phyloP scores from a whole-genome alignment of 116 monocot genomes.

The Phalaenopsis hybrid region DNA sequence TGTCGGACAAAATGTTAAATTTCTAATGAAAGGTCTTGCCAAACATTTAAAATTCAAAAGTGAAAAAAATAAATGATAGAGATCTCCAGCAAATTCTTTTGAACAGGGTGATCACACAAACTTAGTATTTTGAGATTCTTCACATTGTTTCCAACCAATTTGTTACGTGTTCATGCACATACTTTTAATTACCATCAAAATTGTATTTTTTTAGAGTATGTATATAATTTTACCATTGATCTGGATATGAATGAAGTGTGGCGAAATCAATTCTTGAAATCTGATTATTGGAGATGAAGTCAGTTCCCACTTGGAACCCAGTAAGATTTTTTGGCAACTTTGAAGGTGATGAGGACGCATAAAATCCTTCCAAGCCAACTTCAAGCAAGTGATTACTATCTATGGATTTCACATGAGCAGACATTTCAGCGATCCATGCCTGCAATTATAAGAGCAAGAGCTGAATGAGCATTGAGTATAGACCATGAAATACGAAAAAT shows the following conservation, averaged over 20 bases:
- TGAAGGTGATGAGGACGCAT: slow-evolving; percentile 25
- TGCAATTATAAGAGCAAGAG: slow-evolving; percentile 7
- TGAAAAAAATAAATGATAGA: not conserved
- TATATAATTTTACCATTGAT: slow-evolving; percentile 56
- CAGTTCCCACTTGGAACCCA: slow-evolving; percentile 60
- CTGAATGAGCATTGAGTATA: not conserved
- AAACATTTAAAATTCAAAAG: not conserved
- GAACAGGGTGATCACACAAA: no score
- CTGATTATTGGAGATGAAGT: slow-evolving; percentile 86
- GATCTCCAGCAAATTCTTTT: not conserved
- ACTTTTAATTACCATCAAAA: no score
- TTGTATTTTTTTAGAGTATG: no score
- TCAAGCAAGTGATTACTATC: slow-evolving; percentile 80
- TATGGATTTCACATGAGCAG: slow-evolving; percentile 75
- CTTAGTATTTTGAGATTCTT: no score
- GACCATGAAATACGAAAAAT: no score
- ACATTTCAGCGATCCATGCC: slow-evolving; percentile 93
- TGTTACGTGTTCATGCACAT: no score
- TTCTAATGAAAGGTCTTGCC: not conserved
- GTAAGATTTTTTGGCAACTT: slow-evolving; percentile 25
- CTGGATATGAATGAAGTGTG: slow-evolving; percentile 84
- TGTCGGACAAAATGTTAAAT: no score
- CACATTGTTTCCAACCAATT: no score
- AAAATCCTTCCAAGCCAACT: slow-evolving; percentile 85
- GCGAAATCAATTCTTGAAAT: slow-evolving; percentile 83